These are phyloP conservation scores for Oidium heveae DNA, from an alignment of 2,329 filamentous ascomycete genomes.

Conservation along the genomic window DNA sequence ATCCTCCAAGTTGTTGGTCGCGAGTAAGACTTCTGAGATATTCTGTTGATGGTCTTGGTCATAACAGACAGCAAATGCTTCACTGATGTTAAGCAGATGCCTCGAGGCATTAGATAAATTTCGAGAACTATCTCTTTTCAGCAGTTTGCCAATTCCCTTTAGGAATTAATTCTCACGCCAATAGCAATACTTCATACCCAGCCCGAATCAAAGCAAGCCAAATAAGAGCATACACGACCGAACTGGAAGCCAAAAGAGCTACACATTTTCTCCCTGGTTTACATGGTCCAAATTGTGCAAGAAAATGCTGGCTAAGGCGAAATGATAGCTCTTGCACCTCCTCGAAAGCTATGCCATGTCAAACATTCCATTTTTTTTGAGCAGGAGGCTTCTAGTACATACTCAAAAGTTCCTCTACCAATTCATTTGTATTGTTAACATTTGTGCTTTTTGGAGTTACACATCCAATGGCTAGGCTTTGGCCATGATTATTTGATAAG, in stretches of 20 bases:
- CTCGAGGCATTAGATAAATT: constrained; percentile 21
- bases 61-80: background rate
- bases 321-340: background rate
- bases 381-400: background rate
- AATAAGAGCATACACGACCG: constrained; percentile 28
- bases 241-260: constrained; percentile 30
- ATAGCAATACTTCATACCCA: constrained; percentile 27
- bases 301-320: background rate
- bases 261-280: constrained; percentile 12
- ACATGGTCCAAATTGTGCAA: background rate
- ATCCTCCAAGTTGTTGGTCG: background rate
- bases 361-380: background rate
- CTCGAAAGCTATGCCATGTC: background rate
- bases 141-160: background rate
- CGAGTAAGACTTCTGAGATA: background rate
- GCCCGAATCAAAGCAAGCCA: constrained; percentile 33
- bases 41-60: background rate
- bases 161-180: constrained; percentile 19
- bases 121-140: constrained; percentile 17
- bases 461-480: constrained; percentile 25
- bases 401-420: constrained; percentile 4
- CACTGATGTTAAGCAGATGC: constrained; percentile 17
- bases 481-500: constrained; percentile 17
- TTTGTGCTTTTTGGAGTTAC: constrained; percentile 9
- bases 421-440: background rate